Base-by-base conservation (phyloP, 169 alveolate genomes). In the Eimeria sp. region DNA sequence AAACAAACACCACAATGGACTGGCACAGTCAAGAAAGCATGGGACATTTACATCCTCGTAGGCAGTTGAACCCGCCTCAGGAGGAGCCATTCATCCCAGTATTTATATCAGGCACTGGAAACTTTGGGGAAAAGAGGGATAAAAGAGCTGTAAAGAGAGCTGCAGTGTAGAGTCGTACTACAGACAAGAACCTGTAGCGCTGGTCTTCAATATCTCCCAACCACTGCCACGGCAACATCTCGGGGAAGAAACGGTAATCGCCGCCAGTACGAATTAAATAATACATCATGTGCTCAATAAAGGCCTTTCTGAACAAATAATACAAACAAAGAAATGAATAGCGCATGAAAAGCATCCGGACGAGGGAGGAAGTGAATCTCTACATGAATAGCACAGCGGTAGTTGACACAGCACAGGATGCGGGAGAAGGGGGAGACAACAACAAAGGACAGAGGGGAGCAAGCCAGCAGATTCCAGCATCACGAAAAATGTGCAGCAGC, bases 151-250 rank as follows among this genome's bases (percentile, higher is more conserved):
- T 10, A 75, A 22, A 43, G 86, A 47, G 13, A 47, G 63, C 14
- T 43, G 18, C 16, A 22, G 27, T 34, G 27, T 75, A 4, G 6
- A 7, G 27, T 16, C 95, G 2, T 63, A 94, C 96, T 80, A 97
- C 98, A 20, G 98, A 97, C 94, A 98, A 96, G 96, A 89, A 95
- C 76, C 97, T 96, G 95, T 72, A 97, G 61, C 98, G 97, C 75
- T 97, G 96, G 82, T 98, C 98, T 95, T 98, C 99, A 34, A 97
- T 92, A 87, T 98, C 98, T 27, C 98, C 96, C 91, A 97, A 87
- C 99, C 99, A 98, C 89, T 97, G 97, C 98, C 98, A 97, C 45
- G 97, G 97, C 88, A 98, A 97, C 57, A 97, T 58, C 95, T 98
- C 99, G 14, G 99, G 99, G 97, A 98, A 98, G 95, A 97, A 97